Evolutionary conservation across 768 basidiomycete genomes (phyloP).

Genomic region (Dictyophora rubrovolvata): DNA sequence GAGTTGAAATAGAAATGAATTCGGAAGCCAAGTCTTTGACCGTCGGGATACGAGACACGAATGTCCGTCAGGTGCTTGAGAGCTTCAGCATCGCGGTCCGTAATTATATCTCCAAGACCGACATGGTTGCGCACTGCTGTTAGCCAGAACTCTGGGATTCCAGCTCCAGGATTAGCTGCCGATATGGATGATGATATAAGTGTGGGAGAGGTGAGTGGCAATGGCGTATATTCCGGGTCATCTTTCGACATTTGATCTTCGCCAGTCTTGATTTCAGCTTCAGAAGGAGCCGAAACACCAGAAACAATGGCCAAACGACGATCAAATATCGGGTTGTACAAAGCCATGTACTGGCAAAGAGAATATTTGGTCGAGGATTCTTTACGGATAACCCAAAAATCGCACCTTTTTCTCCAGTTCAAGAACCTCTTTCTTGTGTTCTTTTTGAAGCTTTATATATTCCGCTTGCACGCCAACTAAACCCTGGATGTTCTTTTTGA

Average conservation of each 20-base stretch:
- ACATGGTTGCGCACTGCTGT: slow-evolving; percentile 90
- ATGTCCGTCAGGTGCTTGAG: slow-evolving; percentile 79
- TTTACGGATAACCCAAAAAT: not conserved
- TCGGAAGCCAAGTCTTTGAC: slow-evolving; percentile 76
- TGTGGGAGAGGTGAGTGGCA: slow-evolving; percentile 34
- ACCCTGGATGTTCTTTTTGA: slow-evolving; percentile 80
- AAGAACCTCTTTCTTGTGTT: slow-evolving; percentile 91
- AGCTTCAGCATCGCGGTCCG: slow-evolving; percentile 81
- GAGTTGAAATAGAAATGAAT: slow-evolving; percentile 69
- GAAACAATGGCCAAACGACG: slow-evolving; percentile 78
- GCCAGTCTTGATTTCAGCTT: slow-evolving; percentile 77
- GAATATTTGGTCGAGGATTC: not conserved
- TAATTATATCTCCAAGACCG: slow-evolving; percentile 79
- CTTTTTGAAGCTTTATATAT: slow-evolving; percentile 82
- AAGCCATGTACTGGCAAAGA: slow-evolving; percentile 26
- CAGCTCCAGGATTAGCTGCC: slow-evolving; percentile 21
- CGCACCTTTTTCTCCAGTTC: slow-evolving; percentile 92
- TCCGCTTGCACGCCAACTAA: slow-evolving; percentile 91
- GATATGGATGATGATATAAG: slow-evolving; percentile 20
- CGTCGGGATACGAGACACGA: slow-evolving; percentile 53
- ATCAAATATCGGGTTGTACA: slow-evolving; percentile 65
- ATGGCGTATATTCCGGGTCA: slow-evolving; percentile 55
- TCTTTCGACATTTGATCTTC: slow-evolving; percentile 64
- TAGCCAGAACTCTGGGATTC: slow-evolving; percentile 96
- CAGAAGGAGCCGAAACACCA: slow-evolving; percentile 61